These are phyloP conservation scores for Mycoemilia scoparia DNA, from an alignment of 192 early-diverging fungal genomes.

Conservation along the genomic window DNA sequence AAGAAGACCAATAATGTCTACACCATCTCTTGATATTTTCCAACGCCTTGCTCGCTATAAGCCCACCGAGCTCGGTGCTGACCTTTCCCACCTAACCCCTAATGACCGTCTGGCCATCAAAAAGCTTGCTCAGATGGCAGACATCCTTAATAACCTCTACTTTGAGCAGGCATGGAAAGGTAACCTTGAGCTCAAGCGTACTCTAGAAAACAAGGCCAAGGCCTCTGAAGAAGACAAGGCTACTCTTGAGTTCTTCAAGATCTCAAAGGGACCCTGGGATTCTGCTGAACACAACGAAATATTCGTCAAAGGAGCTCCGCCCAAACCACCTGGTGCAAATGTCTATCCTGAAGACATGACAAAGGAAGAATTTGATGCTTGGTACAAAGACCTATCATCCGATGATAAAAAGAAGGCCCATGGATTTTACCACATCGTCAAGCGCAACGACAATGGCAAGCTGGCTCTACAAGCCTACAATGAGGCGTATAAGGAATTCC, in stretches of 20 bases:
- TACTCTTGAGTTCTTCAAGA: constrained; percentile 33
- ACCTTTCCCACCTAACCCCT: constrained; percentile 34
- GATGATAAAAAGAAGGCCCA: constrained; percentile 32
- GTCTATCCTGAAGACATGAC: constrained; percentile 59
- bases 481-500: constrained; percentile 34
- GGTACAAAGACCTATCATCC: constrained; percentile 26
- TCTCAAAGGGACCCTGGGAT: constrained; percentile 54
- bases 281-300: constrained; percentile 30
- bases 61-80: constrained; percentile 30
- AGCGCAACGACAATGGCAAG: constrained; percentile 9
- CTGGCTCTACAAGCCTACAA: constrained; percentile 34
- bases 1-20: too few species aligned
- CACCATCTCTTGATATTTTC: too few species aligned
- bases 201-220: constrained; percentile 19
- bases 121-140: constrained; percentile 38
- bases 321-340: constrained; percentile 37
- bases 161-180: constrained; percentile 48
- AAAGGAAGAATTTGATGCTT: constrained; percentile 36
- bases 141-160: constrained; percentile 39
- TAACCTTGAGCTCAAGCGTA: constrained; percentile 30
- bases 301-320: constrained; percentile 26
- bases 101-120: constrained; percentile 43
- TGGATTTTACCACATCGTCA: constrained; percentile 44
- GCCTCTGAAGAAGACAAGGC: constrained; percentile 11
- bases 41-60: constrained; percentile 31